phyloP scores from a whole-genome alignment of 2,329 filamentous ascomycete genomes.

The Aspergillus novoparasiticus region DNA sequence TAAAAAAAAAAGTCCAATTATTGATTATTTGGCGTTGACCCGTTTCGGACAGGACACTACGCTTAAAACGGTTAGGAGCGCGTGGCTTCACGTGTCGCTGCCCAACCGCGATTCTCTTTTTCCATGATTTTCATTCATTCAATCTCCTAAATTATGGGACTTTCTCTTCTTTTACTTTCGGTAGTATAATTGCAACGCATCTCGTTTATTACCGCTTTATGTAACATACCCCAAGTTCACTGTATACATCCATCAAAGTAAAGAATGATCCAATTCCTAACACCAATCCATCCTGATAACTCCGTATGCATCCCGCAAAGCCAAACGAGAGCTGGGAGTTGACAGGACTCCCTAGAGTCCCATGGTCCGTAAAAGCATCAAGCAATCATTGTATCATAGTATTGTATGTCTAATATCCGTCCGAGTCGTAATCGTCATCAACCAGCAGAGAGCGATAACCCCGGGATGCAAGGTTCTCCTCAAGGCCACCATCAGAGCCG shows the following conservation, averaged over 20 bases:
- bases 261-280: not conserved
- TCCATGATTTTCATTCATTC: not conserved
- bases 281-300: not conserved
- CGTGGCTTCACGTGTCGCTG: conserved; percentile 8
- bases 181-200: not conserved
- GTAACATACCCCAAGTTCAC: not conserved
- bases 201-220: not conserved
- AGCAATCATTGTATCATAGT: not conserved
- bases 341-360: not conserved
- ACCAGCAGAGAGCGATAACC: conserved; percentile 76
- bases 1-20: not conserved
- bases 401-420: conserved; percentile 55
- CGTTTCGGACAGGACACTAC: not conserved
- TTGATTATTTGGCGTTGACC: not conserved
- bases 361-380: not conserved
- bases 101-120: conserved; percentile 5
- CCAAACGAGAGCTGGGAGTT: not conserved
- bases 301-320: not conserved
- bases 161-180: not conserved
- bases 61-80: not conserved
- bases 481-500: conserved; percentile 82
- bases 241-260: not conserved
- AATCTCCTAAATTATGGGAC: not conserved
- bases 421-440: conserved; percentile 75
- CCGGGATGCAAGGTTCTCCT: conserved; percentile 81